Conservation (phyloP, 768 basidiomycete genomes). For the Lentinula raphanica region DNA sequence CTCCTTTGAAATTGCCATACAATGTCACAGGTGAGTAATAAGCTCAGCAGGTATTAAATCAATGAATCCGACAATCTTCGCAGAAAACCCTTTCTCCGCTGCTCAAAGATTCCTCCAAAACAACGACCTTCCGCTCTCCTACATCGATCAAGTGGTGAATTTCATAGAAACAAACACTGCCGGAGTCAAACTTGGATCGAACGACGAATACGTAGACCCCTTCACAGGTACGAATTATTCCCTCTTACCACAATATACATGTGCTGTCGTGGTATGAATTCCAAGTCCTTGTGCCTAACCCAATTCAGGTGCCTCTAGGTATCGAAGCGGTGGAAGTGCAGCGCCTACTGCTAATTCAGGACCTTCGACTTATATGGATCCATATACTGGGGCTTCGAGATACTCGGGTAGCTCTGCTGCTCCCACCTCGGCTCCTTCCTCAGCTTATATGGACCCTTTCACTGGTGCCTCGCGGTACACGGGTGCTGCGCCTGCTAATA, state of each 20-base stretch:
- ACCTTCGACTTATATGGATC: conserved; percentile 49
- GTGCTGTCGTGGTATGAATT: neutral
- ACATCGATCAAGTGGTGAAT: conserved; percentile 84
- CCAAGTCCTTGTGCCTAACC: conserved; percentile 8
- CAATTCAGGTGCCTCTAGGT: conserved; percentile 57
- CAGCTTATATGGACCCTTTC: conserved; percentile 56
- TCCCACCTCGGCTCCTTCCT: conserved; percentile 24
- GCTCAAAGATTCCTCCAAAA: conserved; percentile 83
- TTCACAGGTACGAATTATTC: conserved; percentile 73
- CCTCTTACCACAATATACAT: neutral
- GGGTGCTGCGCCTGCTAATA: conserved; percentile 33
- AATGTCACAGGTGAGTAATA: conserved; percentile 75
- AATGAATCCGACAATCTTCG: neutral
- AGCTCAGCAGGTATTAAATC: conserved; percentile 13
- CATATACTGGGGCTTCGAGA: conserved; percentile 68
- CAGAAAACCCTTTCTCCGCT: conserved; percentile 88
- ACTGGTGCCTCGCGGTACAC: conserved; percentile 65
- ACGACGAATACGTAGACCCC: conserved; percentile 76
- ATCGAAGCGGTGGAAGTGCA: conserved; percentile 37
- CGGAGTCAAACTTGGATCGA: conserved; percentile 64
- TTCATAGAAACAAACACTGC: conserved; percentile 93
- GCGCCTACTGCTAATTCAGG: conserved; percentile 27
- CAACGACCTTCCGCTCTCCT: conserved; percentile 77
- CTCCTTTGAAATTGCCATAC: conserved; percentile 91
- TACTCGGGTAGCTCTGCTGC: conserved; percentile 40